phyloP scores from a whole-genome alignment of 495 filamentous ascomycete species.

The Penicillium crystallinum region DNA sequence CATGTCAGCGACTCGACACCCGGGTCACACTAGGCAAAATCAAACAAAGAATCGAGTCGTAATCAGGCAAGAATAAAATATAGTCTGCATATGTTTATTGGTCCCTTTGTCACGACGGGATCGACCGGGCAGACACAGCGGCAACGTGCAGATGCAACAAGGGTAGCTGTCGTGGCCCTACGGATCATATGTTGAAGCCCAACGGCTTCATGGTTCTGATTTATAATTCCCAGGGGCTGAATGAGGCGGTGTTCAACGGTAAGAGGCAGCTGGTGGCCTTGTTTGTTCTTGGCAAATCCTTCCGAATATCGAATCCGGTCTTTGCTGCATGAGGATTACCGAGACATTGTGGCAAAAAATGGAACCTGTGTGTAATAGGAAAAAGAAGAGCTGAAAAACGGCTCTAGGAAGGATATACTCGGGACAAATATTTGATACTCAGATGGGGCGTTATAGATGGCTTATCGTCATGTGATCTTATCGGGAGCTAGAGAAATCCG shows the following conservation, averaged over 20 bases:
- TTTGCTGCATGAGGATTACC: neutral
- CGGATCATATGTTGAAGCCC: neutral
- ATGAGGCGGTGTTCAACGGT: slow-evolving; percentile 1
- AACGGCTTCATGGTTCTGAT: neutral
- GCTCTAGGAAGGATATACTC: neutral
- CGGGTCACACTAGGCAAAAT: neutral
- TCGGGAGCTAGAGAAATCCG: slow-evolving; percentile 9
- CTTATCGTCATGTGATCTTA: slow-evolving; percentile 17
- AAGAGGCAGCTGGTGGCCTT: neutral
- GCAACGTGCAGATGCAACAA: slow-evolving; percentile 10
- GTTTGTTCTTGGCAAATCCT: slow-evolving; percentile 1
- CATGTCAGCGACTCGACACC: neutral
- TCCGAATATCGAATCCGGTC: neutral
- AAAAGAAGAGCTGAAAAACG: neutral
- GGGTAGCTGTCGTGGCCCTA: neutral
- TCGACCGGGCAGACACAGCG: slow-evolving; percentile 5
- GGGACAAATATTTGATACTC: neutral
- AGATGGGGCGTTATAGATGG: neutral
- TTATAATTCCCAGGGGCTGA: neutral
- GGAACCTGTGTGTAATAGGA: neutral
- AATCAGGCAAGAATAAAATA: neutral
- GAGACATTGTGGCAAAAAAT: neutral
- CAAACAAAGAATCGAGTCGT: neutral
- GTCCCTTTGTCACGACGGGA: neutral
- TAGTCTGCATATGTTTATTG: slow-evolving; percentile 2